These are phyloP conservation scores for Drechslerella coelobrocha DNA, from an alignment of 2,329 filamentous ascomycete species.

Conservation along the genomic window DNA sequence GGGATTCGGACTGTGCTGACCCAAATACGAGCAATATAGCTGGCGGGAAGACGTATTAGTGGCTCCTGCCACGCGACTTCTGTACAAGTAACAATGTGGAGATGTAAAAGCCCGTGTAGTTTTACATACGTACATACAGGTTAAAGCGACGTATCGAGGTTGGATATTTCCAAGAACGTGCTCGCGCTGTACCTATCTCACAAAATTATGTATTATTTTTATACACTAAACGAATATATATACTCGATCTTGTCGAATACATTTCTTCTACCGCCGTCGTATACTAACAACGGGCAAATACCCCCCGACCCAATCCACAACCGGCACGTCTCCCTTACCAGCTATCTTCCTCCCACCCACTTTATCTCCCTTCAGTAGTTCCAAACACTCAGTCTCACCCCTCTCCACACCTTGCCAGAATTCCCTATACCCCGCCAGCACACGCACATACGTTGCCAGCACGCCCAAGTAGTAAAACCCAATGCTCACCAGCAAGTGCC, in stretches of 20 bases:
- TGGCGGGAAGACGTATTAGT: conserved; percentile 38
- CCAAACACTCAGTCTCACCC: conserved; percentile 28
- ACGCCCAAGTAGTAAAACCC: conserved; percentile 39
- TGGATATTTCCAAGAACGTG: neutral
- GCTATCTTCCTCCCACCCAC: conserved; percentile 18
- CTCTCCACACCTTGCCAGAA: conserved; percentile 39
- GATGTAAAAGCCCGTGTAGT: no score
- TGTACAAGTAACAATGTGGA: no score
- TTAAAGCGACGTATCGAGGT: no score
- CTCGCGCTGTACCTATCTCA: neutral
- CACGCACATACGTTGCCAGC: conserved; percentile 25
- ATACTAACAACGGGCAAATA: conserved; percentile 32
- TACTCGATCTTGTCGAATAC: no score
- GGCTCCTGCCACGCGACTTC: no score
- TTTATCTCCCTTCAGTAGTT: conserved; percentile 20
- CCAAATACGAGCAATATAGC: conserved; percentile 15
- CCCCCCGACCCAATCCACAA: conserved; percentile 31
- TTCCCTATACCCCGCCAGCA: conserved; percentile 20
- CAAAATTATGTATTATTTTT: no score
- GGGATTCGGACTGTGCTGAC: conserved; percentile 1
- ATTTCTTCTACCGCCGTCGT: conserved; percentile 19
- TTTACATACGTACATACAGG: no score
- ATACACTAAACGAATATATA: no score
- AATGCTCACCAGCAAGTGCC: conserved; percentile 40
- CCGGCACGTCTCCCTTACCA: conserved; percentile 33